Percentiles rank a stretch among this genome's conserved stretches.
These are phyloP conservation scores for Yamadazyma sp. DNA, from an alignment of 805 yeast genomes.

Conservation along the genomic window DNA sequence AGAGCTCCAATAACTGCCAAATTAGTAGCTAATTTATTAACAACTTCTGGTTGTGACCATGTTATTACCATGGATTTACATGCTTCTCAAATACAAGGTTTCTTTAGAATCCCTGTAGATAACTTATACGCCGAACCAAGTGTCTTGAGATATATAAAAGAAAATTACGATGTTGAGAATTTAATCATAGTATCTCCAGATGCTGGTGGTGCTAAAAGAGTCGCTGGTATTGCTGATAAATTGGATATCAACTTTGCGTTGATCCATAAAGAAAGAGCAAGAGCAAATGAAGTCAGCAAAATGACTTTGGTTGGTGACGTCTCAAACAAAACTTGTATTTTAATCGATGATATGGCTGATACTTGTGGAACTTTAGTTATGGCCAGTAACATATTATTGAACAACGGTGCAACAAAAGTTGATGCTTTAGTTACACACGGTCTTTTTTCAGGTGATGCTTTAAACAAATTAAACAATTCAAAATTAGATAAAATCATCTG, in stretches of 20 bases:
- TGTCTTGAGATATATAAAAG: slow-evolving; percentile 71
- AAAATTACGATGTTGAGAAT: slow-evolving; percentile 52
- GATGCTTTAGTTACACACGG: slow-evolving; percentile 86
- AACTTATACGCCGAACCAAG: slow-evolving; percentile 82
- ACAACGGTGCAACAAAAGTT: slow-evolving; percentile 66
- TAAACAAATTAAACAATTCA: slow-evolving; percentile 65
- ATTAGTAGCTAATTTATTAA: slow-evolving; percentile 75
- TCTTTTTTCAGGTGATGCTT: slow-evolving; percentile 71
- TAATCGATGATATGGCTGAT: slow-evolving; percentile 89
- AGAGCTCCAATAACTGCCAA: slow-evolving; percentile 87
- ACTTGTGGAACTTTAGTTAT: slow-evolving; percentile 84
- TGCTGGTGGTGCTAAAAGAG: slow-evolving; percentile 90
- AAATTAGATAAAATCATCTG: slow-evolving; percentile 69
- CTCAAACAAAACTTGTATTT: slow-evolving; percentile 66
- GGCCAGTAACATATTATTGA: slow-evolving; percentile 73
- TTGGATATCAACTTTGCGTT: slow-evolving; percentile 78
- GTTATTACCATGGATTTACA: slow-evolving; percentile 85
- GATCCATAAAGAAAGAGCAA: slow-evolving; percentile 80
- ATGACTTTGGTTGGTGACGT: slow-evolving; percentile 90
- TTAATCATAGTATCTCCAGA: slow-evolving; percentile 83
- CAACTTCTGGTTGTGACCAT: slow-evolving; percentile 84
- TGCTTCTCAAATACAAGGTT: slow-evolving; percentile 88
- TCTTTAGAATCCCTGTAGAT: slow-evolving; percentile 79
- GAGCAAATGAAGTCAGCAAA: slow-evolving; percentile 78
- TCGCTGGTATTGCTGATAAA: slow-evolving; percentile 80